Evolutionary conservation across 2,329 filamentous ascomycete species (phyloP), one percentile per base, ranked within the genome.

Genomic region (Lachnellula suecica): DNA sequence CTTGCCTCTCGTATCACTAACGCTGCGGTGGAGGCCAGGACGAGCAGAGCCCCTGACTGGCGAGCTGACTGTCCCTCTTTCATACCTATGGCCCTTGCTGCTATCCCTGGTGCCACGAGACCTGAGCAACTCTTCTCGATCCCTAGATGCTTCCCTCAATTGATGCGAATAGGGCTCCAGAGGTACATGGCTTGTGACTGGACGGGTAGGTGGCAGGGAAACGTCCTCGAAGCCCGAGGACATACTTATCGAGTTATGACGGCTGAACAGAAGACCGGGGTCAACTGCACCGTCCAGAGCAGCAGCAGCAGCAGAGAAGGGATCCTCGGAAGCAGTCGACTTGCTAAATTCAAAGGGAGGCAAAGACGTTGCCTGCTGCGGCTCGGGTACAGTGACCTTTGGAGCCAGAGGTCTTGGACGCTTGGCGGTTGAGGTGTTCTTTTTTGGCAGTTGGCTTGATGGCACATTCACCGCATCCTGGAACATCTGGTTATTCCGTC

Each of bases 221-320:
- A 59, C 52, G 44, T 66, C 61, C 31, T 59, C 59, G 48, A 63
- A 63, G 22, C 46, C 59, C 13, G 59, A 61, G 22, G 56, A 29
- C 52, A 55, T 54, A 19, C 45, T 59, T 2, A 55, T 43, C 22
- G 50, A 52, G 45, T 55, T 57, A n/a, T 53, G 56, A 63, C 75
- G 73, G 56, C 77, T 79, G 62, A 82, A 81, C 7, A 86, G 68
- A 15, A 86, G 70, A 7, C 79, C 82, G 1, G 83, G 83, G 59
- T 86, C 74, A 5, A 86, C 81, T n/a, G 73, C 78, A 7, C 73
- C 72, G 24, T 67, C 71, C 5, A 75, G 70, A 43, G 69, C 73
- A 34, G 74, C 69, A 43, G 69, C 73, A 34, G 74, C 69, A 24
- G 78, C 71, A 22, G 73, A 70, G 59, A 84, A 84, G 0, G 77